Conservation (phyloP, 495 filamentous ascomycete species). For the Tuber borchii region DNA sequence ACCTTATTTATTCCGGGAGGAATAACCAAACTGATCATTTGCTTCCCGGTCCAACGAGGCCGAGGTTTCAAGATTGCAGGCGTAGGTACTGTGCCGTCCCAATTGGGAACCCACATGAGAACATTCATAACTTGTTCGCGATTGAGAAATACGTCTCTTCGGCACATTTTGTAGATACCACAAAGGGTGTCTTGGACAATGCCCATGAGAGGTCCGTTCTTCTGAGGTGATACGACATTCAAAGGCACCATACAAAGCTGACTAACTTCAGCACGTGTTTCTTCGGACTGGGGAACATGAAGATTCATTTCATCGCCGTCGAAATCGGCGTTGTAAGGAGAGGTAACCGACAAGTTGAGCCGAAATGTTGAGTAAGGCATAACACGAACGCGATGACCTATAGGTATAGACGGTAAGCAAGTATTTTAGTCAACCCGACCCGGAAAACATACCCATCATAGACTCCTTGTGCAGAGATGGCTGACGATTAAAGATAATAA, state of each 20-base stretch:
- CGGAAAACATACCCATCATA: slow-evolving; percentile 71
- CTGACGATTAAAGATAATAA: slow-evolving; percentile 98
- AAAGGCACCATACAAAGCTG: slow-evolving; percentile 92
- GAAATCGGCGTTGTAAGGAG: slow-evolving; percentile 99
- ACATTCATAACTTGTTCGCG: slow-evolving; percentile 91
- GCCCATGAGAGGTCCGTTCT: slow-evolving; percentile 96
- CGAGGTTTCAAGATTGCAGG: slow-evolving; percentile 87
- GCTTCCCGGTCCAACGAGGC: slow-evolving; percentile 97
- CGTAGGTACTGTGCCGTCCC: slow-evolving; percentile 88
- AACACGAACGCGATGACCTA: slow-evolving; percentile 74
- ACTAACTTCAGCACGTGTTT: slow-evolving; percentile 86
- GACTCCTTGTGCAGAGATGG: slow-evolving; percentile 98
- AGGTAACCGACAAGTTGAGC: slow-evolving; percentile 93
- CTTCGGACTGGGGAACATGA: slow-evolving; percentile 95
- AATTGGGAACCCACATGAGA: slow-evolving; percentile 92
- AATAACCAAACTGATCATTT: slow-evolving; percentile 89
- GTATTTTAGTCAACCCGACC: background rate
- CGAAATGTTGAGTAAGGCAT: slow-evolving; percentile 99
- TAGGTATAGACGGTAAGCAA: slow-evolving; percentile 14
- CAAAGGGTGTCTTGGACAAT: slow-evolving; percentile 97
- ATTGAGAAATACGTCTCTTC: slow-evolving; percentile 82
- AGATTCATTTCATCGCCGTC: slow-evolving; percentile 99
- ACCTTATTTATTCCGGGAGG: slow-evolving; percentile 77
- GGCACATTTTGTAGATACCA: slow-evolving; percentile 92
- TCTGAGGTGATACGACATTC: slow-evolving; percentile 96